A percentile compares a stretch with the other conserved stretches of the same genome.
phyloP scores from a whole-genome alignment of 2,329 filamentous ascomycete genomes.

The Coniochaeta pulveracea region DNA sequence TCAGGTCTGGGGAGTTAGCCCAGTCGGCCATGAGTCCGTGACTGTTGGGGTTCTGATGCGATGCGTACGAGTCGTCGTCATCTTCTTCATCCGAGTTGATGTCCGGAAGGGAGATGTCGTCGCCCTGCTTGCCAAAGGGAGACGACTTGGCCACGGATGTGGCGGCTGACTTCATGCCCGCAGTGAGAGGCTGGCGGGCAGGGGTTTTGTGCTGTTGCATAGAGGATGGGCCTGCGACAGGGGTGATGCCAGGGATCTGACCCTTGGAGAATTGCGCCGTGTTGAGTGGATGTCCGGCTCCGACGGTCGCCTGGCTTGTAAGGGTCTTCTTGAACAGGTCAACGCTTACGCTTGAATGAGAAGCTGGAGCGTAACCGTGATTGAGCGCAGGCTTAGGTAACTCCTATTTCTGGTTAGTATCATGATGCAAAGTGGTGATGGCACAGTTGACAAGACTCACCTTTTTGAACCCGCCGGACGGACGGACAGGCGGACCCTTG shows the following conservation, averaged over 20 bases:
- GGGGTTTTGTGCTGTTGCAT: slow-evolving; percentile 49
- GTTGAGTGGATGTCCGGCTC: slow-evolving; percentile 60
- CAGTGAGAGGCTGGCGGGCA: slow-evolving; percentile 47
- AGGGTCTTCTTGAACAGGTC: slow-evolving; percentile 56
- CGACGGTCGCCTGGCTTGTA: slow-evolving; percentile 43
- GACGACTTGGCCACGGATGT: slow-evolving; percentile 59
- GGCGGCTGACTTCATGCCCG: slow-evolving; percentile 34
- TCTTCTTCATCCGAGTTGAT: slow-evolving; percentile 93
- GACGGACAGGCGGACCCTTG: slow-evolving; percentile 76
- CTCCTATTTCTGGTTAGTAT: slow-evolving; percentile 38
- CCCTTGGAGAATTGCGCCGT: slow-evolving; percentile 82
- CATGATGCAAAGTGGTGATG: neutral
- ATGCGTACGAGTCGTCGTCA: slow-evolving; percentile 54
- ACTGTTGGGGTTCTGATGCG: slow-evolving; percentile 34
- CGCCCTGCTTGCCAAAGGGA: slow-evolving; percentile 78
- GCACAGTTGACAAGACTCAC: slow-evolving; percentile 32
- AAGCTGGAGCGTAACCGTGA: slow-evolving; percentile 48
- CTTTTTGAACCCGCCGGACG: slow-evolving; percentile 61
- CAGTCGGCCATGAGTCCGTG: slow-evolving; percentile 55
- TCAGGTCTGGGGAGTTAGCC: slow-evolving; percentile 80
- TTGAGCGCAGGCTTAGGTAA: slow-evolving; percentile 49
- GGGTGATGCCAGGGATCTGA: slow-evolving; percentile 80
- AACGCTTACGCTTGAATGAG: slow-evolving; percentile 38
- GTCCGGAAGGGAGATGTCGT: slow-evolving; percentile 84
- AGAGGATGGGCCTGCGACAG: slow-evolving; percentile 32